phyloP scores from a whole-genome alignment of 495 filamentous ascomycete species.

The Aspergillus asperescens region DNA sequence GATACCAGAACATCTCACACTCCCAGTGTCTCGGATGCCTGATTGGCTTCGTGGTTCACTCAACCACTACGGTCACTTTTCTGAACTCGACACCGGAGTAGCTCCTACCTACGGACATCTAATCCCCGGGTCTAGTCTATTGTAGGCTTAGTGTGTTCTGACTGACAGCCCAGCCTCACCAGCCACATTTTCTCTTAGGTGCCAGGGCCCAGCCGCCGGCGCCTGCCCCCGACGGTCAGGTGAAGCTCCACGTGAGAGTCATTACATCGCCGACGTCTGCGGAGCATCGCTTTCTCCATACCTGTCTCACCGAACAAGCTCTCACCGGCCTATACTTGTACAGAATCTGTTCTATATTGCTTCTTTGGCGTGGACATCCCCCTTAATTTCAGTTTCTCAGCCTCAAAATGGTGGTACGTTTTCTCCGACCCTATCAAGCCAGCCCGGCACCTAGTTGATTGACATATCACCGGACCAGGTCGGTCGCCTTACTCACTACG shows the following conservation, averaged over 20 bases:
- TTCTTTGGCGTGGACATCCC: constrained; percentile 2
- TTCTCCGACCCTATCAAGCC: neutral
- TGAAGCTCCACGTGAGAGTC: constrained; percentile 9
- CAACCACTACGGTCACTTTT: no score
- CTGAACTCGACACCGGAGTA: no score
- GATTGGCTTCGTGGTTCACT: neutral
- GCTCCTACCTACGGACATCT: neutral
- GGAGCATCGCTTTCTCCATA: neutral
- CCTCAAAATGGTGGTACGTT: constrained; percentile 4
- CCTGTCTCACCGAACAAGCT: neutral
- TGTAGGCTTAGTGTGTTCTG: neutral
- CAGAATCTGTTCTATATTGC: neutral
- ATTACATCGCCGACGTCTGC: constrained; percentile 4
- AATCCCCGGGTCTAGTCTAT: neutral
- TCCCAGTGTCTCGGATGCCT: neutral
- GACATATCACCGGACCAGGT: constrained; percentile 53
- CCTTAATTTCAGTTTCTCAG: neutral
- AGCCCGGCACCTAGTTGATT: constrained; percentile 2
- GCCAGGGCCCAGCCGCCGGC: neutral
- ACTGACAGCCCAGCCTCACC: neutral
- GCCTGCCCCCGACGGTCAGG: neutral
- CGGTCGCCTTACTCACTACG: constrained; percentile 87
- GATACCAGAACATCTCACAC: neutral
- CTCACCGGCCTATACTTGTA: neutral
- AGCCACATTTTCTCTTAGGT: neutral